These are phyloP conservation scores for Rasamsonia emersonii DNA, from an alignment of 2,329 filamentous ascomycete species.

Conservation along the genomic window DNA sequence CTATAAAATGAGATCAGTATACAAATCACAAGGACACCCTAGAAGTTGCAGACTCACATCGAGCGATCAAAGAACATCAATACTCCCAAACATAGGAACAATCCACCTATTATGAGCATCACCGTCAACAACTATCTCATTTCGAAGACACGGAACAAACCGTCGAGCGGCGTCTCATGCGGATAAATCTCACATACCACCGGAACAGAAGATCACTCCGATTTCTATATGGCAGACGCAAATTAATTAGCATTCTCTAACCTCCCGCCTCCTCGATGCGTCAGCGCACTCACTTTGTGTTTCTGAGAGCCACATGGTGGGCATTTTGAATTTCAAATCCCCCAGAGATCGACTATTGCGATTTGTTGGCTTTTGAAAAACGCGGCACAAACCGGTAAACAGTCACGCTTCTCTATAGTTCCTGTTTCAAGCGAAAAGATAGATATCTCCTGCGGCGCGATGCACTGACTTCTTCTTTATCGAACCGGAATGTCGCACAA, in stretches of 20 bases:
- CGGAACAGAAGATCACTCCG: conserved; percentile 94
- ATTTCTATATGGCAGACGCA: conserved; percentile 57
- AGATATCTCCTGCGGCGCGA: conserved; percentile 1
- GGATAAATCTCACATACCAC: conserved; percentile 57
- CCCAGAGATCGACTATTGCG: not conserved
- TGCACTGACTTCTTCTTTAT: too few species aligned
- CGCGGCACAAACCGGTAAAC: not conserved
- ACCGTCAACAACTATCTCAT: too few species aligned
- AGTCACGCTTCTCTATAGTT: too few species aligned
- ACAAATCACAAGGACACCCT: conserved; percentile 3
- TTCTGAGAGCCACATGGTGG: conserved; percentile 93
- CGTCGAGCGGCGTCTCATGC: too few species aligned
- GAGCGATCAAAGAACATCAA: conserved; percentile 97
- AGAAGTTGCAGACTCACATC: too few species aligned
- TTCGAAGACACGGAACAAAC: too few species aligned
- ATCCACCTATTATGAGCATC: conserved; percentile 72
- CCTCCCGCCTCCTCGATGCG: not conserved
- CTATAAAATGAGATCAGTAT: conserved; percentile 35
- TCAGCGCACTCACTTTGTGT: conserved; percentile 66
- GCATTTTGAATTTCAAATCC: conserved; percentile 47
- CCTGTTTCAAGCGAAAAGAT: too few species aligned
- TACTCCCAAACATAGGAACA: conserved; percentile 91
- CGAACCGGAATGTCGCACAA: too few species aligned
- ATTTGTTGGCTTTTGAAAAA: not conserved
- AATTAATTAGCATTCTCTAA: not conserved